Base-by-base conservation (phyloP, 805 yeast genomes). In the Metschnikowia aberdeeniae region DNA sequence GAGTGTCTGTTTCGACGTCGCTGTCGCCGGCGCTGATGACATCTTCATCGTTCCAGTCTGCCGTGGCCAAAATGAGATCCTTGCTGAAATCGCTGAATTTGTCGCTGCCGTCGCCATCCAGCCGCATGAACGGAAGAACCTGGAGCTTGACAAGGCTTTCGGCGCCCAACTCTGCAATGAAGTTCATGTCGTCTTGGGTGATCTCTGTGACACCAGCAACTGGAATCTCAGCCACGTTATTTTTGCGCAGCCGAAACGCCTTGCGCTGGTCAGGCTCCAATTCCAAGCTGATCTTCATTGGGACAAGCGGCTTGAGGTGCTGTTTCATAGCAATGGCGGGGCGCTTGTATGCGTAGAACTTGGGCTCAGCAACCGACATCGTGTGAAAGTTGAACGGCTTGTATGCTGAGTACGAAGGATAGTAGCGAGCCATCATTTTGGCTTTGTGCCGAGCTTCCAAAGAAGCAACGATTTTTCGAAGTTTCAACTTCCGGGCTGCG, bases 1-100 rank as follows among this genome's bases (percentile, higher is more conserved):
- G 38, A 5, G n/a, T 30, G 1, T 13, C 22, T 6, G 35, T 11
- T 6, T 39, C 36, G 14, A 52, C 51, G 12, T 54, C 54, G 5
- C 53, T 44, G 10, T 62, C 70, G 3, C 68, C 70, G 4, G 78
- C 81, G 36, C 78, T 78, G 12, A 84, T 68, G 19, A 84, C 80
- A 9, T 65, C 69, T 24, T 80, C 81, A 55, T 82, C 86, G 52
- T 86, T 81, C 95, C 95, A 87, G 46, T 84, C 88, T 13, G 86
- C 84, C 0, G 89, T 75, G 0, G 90, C 83, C 19, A 86, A 65
- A 2, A 84, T 67, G 41, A 84, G 57, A 47, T 82, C 86, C 34
- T 77, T 78, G 28, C 78, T 64, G 50, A 64, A 78, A 3, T 65
- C 68, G 0, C 63, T 58, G 41, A 77, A 68, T 45, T 62, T 65